Base-by-base conservation (phyloP, 371 early-diverging fungal species). In the Smittium culicis region DNA sequence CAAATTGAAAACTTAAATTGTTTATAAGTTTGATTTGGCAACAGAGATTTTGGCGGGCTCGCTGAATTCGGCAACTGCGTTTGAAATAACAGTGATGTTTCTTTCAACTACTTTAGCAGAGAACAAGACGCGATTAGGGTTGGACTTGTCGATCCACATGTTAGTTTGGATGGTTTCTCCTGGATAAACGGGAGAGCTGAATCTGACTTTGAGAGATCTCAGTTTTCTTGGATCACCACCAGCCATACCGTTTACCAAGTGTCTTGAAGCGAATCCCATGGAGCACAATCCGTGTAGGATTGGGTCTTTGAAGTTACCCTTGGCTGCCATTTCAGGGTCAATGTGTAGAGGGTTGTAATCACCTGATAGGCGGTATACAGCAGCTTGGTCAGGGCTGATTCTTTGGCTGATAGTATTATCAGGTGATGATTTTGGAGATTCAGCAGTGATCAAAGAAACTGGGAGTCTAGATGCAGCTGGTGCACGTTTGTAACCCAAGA, bases 241-340 rank as follows among this genome's bases (percentile, higher is more conserved):
- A 63, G 88, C 85, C 71, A 85, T 93, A 5, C 82, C 76, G 73
- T 84, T 77, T 67, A 94, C 77, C 35, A 96, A 82, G 67, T 94
- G 94, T 75, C 92, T 91, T 54, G 85, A 89, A 56, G 94, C 90
- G 66, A 82, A n/a, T 70, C 95, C 98, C 70, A 89, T 91, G 1
- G 90, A 83, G 80, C 92, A 92, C 64, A 98, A 81, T 25, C 98
- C 98, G 71, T 98, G 98, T 55, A 97, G 81, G 69, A 98, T 97
- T 1, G 98, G 98, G 0, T 87, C 86, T 31, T 94, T 87, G 75
- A 96, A 98, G 17, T 95, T 94, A 66, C 94, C 98, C 60, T 95
- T 81, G 45, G 86, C 80, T 34, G 92, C 84, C 93, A 97, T 92
- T 24, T 81, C 77, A 25, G 97, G 96, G 73, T 97, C 96, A 71